Conservation (phyloP, 768 basidiomycete genomes). For the Pleurotus tuoliensis region DNA sequence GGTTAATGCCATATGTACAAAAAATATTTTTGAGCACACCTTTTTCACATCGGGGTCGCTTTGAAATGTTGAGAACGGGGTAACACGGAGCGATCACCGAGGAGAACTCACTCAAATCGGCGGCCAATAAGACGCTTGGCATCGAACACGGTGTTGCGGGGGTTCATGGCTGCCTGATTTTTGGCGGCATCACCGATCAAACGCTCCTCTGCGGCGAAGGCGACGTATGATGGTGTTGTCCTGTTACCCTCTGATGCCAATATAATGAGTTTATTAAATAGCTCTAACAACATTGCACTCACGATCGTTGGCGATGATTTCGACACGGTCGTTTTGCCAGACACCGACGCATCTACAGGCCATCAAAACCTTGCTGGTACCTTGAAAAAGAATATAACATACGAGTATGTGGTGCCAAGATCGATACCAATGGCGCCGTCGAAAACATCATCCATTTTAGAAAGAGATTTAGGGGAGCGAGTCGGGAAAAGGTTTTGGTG, state of each 20-base stretch:
- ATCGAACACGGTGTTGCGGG: constrained; percentile 94
- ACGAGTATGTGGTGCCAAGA: constrained; percentile 93
- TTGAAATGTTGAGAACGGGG: neutral
- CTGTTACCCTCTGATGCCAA: constrained; percentile 65
- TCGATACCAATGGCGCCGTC: constrained; percentile 93
- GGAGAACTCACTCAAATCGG: constrained; percentile 52
- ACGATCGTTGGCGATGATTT: constrained; percentile 93
- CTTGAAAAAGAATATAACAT: constrained; percentile 25
- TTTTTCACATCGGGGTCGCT: constrained; percentile 53
- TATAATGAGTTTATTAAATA: neutral
- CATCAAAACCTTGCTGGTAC: constrained; percentile 10
- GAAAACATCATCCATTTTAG: constrained; percentile 88
- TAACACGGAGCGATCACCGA: neutral
- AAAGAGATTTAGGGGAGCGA: constrained; percentile 24
- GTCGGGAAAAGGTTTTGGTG: constrained; percentile 27
- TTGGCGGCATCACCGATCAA: constrained; percentile 99
- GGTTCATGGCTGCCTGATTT: constrained; percentile 99
- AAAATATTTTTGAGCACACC: neutral
- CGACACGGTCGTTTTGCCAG: constrained; percentile 99
- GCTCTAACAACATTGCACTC: neutral
- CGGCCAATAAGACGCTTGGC: constrained; percentile 98
- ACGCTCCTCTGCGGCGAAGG: constrained; percentile 93
- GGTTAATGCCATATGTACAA: neutral
- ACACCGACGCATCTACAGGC: constrained; percentile 90
- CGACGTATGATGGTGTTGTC: constrained; percentile 94